These are phyloP conservation scores for Phytophthora ramorum DNA, from an alignment of 352 stramenopile genomes.

Conservation along the genomic window DNA sequence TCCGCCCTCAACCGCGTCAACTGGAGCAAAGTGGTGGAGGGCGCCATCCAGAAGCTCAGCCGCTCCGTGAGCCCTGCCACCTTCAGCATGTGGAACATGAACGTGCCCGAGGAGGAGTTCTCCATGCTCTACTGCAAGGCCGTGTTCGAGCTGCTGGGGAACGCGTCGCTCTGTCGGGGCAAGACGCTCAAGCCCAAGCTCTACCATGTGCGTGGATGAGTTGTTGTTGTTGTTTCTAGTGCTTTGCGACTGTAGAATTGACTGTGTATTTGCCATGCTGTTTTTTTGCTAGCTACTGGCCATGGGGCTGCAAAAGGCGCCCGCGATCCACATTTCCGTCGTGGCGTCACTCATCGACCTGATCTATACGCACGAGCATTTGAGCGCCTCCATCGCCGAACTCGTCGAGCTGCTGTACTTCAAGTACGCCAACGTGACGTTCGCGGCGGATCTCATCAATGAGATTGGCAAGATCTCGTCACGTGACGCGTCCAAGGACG, in stretches of 20 bases:
- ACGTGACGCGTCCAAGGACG: constrained; percentile 74
- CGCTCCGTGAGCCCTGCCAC: constrained; percentile 70
- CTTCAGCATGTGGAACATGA: constrained; percentile 83
- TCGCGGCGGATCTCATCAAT: constrained; percentile 76
- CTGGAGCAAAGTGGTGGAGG: constrained; percentile 75
- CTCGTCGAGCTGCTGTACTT: constrained; percentile 69
- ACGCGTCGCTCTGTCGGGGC: constrained; percentile 63
- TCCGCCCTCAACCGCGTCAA: constrained; percentile 52
- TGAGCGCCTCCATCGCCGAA: constrained; percentile 64
- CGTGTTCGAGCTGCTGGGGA: constrained; percentile 73
- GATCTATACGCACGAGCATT: constrained; percentile 77
- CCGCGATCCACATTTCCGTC: constrained; percentile 72
- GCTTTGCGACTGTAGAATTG: neutral
- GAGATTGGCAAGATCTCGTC: constrained; percentile 81
- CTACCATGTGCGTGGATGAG: constrained; percentile 56
- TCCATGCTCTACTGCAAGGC: constrained; percentile 76
- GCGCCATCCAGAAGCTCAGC: constrained; percentile 58
- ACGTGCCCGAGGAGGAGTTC: constrained; percentile 84
- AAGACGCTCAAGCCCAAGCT: constrained; percentile 71
- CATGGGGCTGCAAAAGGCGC: constrained; percentile 63
- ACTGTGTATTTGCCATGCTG: neutral
- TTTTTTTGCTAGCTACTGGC: constrained; percentile 59
- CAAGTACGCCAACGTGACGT: constrained; percentile 66
- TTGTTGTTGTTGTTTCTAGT: neutral
- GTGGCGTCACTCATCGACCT: constrained; percentile 77